phyloP scores from a whole-genome alignment of 139 green algal genomes.

The Chlorella sorokiniana region DNA sequence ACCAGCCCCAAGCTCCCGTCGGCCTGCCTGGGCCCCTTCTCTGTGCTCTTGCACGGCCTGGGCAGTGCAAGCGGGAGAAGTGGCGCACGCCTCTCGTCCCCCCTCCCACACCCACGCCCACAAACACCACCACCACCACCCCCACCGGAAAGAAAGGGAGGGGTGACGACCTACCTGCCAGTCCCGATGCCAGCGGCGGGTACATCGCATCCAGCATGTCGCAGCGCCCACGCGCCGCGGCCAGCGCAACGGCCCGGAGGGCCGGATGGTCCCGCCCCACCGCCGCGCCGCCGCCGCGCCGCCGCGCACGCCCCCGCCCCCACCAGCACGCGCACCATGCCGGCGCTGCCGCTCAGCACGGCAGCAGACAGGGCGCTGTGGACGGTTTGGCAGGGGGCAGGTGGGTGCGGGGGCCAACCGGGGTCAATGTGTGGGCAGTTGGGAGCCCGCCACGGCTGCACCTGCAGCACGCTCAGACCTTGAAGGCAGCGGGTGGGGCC shows the following conservation, averaged over 20 bases:
- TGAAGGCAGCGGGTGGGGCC: background rate
- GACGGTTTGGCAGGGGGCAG: background rate
- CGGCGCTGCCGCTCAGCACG: slow-evolving; percentile 6
- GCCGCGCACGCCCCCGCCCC: background rate
- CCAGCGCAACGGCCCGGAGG: slow-evolving; percentile 5
- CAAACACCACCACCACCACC: background rate
- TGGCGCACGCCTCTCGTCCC: no score
- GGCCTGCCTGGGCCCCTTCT: no score
- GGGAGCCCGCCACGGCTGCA: no score
- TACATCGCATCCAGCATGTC: slow-evolving; percentile 2
- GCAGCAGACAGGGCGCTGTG: slow-evolving; percentile 15
- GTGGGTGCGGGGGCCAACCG: background rate
- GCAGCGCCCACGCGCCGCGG: background rate
- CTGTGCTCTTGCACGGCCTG: no score
- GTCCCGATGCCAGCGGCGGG: background rate
- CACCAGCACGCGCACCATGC: slow-evolving; percentile 7
- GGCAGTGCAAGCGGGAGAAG: no score
- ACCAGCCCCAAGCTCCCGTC: no score
- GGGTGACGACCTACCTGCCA: background rate
- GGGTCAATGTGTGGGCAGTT: no score
- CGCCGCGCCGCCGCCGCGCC: background rate
- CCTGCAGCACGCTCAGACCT: no score
- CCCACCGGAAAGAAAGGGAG: background rate
- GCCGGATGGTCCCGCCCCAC: background rate
- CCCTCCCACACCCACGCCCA: background rate